Base-by-base conservation (phyloP, 1,139 yeast genomes). In the Pichia sp. region DNA sequence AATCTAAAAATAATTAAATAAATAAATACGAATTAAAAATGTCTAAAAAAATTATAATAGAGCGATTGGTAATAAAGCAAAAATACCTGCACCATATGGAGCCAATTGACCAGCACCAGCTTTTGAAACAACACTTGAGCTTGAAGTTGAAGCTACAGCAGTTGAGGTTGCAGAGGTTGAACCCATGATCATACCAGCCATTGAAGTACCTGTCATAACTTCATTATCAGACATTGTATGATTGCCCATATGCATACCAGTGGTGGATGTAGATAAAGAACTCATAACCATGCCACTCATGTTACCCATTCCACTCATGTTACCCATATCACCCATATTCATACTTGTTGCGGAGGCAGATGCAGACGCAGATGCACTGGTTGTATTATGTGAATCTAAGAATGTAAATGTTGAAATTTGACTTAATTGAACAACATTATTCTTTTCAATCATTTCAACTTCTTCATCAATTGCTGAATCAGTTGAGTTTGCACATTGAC, bases 401-500 rank as follows among this genome's bases (percentile, higher is more conserved):
- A 23, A 37, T 12, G 34, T 30, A 7, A 37, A 25, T 1, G 34
- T 23, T 30, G 33, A 23, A 37, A 37, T 28, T 23, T 29, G 4
- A 30, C n/a, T 20, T 29, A 37, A 30, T 30, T 37, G 29, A 11
- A 28, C 12, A 12, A 16, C 31, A 23, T 20, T 27, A 9, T 25
- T 30, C 5, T 28, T 20, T 31, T 31, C 41, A 22, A 39, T 25
- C 6, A 25, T 9, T 31, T 20, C 31, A 31, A 26, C 26, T 22
- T 33, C 36, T 26, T 20, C 16, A 31, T 39, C 41, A 11, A 16
- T 12, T 11, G 8, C 10, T 12, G 24, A 7, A 6, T 2, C 4
- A 4, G 40, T 23, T 7, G 40, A 37, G 16, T 37, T 37, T 12
- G 40, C 12, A 24, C 40, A 37, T 37, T 37, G 40, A 9, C 28